Evolutionary conservation across 2,329 filamentous ascomycete species (phyloP).

Genomic region (Sarocladiaceae sp.): DNA sequence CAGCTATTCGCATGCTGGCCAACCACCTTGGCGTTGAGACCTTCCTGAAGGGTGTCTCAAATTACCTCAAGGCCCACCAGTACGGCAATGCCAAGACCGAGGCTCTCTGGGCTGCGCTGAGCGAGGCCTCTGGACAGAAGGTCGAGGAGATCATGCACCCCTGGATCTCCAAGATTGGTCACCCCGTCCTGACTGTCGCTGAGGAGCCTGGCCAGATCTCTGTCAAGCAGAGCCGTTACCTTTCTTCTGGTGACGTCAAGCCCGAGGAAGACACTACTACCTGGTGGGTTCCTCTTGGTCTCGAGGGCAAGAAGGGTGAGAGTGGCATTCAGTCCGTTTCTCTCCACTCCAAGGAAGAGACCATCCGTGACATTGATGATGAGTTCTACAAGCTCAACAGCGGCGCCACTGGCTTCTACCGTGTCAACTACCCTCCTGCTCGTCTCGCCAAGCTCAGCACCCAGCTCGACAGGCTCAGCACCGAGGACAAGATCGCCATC

Average conservation of each 20-base stretch:
- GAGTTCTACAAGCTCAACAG: slow-evolving; percentile 94
- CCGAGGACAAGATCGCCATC: slow-evolving; percentile 89
- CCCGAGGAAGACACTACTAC: slow-evolving; percentile 85
- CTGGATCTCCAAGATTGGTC: slow-evolving; percentile 95
- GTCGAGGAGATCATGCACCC: slow-evolving; percentile 84
- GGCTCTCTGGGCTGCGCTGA: slow-evolving; percentile 85
- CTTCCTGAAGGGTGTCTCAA: slow-evolving; percentile 85
- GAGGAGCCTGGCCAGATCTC: slow-evolving; percentile 81
- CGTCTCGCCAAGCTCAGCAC: slow-evolving; percentile 76
- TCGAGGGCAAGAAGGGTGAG: slow-evolving; percentile 70
- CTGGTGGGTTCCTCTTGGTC: slow-evolving; percentile 92
- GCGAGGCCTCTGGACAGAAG: slow-evolving; percentile 81
- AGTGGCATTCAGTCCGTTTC: slow-evolving; percentile 60
- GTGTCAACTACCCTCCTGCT: slow-evolving; percentile 86
- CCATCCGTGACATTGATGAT: slow-evolving; percentile 67
- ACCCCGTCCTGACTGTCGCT: slow-evolving; percentile 81
- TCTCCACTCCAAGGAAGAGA: slow-evolving; percentile 72
- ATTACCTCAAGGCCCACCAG: slow-evolving; percentile 82
- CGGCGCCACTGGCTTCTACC: slow-evolving; percentile 82
- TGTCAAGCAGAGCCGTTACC: slow-evolving; percentile 82
- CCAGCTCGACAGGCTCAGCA: slow-evolving; percentile 69
- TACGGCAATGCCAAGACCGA: slow-evolving; percentile 90
- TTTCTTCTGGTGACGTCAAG: slow-evolving; percentile 87
- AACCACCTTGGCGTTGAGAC: slow-evolving; percentile 82
- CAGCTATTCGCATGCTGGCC: slow-evolving; percentile 93